A percentile compares a stretch with the other conserved stretches of the same genome.
Evolutionary conservation across 257 asterid species (phyloP).

Genomic region (Avicennia marina): DNA sequence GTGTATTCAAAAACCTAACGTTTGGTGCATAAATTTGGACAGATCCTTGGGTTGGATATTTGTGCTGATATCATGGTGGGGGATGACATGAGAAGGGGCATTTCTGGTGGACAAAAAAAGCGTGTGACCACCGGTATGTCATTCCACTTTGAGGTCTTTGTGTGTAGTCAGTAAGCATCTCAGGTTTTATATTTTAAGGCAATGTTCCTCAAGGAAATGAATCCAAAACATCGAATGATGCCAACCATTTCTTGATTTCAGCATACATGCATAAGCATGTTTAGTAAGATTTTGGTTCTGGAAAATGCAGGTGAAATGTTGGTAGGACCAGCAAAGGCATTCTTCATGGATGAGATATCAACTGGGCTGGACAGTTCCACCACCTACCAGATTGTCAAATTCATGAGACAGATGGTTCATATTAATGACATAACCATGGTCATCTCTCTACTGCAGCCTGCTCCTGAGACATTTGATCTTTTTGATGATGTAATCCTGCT

Average conservation of each 20-base stretch:
- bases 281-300: too few species aligned
- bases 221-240: too few species aligned
- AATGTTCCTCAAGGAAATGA: too few species aligned
- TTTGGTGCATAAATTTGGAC: slow-evolving; percentile 15
- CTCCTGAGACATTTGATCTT: slow-evolving; percentile 63
- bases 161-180: too few species aligned
- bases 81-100: slow-evolving; percentile 91
- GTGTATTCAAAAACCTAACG: not conserved
- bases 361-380: slow-evolving; percentile 91
- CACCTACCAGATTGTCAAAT: slow-evolving; percentile 26
- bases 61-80: slow-evolving; percentile 93
- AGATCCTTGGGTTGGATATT: slow-evolving; percentile 89
- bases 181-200: too few species aligned
- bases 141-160: not conserved
- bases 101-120: slow-evolving; percentile 93
- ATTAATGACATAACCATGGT: slow-evolving; percentile 32
- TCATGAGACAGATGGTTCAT: not conserved
- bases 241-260: too few species aligned
- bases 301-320: not conserved
- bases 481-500: slow-evolving; percentile 64
- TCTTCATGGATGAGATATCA: slow-evolving; percentile 92
- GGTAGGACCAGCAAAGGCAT: slow-evolving; percentile 35
- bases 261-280: too few species aligned
- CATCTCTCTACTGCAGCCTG: slow-evolving; percentile 77
- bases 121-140: slow-evolving; percentile 70